phyloP scores from a whole-genome alignment of 139 green algal species.

The Chlamydomonas eustigma region DNA sequence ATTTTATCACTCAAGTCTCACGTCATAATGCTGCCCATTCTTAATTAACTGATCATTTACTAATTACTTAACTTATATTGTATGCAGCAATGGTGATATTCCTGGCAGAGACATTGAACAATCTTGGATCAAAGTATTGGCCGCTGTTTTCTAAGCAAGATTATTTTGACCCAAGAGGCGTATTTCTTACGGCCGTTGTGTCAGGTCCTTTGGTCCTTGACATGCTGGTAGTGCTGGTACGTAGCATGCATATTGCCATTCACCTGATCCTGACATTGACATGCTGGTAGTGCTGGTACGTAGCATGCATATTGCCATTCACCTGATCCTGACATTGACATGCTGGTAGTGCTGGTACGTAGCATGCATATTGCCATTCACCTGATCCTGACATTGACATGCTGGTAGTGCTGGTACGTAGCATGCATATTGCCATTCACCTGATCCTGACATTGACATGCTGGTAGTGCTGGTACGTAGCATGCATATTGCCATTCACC shows the following conservation, averaged over 20 bases:
- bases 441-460: conserved; percentile 35
- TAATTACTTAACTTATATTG: neutral
- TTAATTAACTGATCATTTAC: neutral
- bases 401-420: neutral
- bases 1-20: neutral
- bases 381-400: neutral
- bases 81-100: conserved; percentile 27
- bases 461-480: conserved; percentile 51
- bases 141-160: conserved; percentile 36
- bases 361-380: neutral
- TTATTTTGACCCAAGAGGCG: conserved; percentile 51
- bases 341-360: neutral
- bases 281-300: neutral
- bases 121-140: conserved; percentile 39
- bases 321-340: neutral
- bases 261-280: neutral
- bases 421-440: too few relatives aligned
- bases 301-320: neutral
- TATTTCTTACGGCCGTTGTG: conserved; percentile 47
- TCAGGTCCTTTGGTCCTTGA: conserved; percentile 41
- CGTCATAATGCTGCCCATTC: neutral
- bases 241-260: too few relatives aligned
- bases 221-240: conserved; percentile 51
- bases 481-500: too few relatives aligned
- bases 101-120: conserved; percentile 44